phyloP scores from a whole-genome alignment of 306 rosid genomes.

The Vigna angularis region DNA sequence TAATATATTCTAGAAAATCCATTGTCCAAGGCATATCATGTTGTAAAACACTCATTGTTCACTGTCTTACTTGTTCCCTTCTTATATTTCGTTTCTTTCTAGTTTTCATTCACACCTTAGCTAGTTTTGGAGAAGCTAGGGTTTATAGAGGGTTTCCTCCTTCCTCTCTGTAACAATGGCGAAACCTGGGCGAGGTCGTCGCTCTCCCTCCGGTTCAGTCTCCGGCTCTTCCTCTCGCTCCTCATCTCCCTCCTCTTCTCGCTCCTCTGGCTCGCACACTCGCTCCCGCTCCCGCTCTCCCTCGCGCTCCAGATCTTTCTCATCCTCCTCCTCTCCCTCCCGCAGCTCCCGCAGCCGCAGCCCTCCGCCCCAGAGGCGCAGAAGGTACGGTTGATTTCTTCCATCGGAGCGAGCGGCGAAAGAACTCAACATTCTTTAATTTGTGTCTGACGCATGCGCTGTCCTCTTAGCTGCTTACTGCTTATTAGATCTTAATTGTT shows the following conservation, averaged over 20 bases:
- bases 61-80: neutral
- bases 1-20: neutral
- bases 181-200: constrained; percentile 92
- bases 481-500: neutral
- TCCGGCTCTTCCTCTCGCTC: constrained; percentile 85
- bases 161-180: constrained; percentile 65
- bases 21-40: neutral
- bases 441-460: neutral
- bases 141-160: constrained; percentile 74
- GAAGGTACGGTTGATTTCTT: constrained; percentile 50
- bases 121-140: constrained; percentile 43
- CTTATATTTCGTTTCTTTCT: neutral
- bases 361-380: constrained; percentile 69
- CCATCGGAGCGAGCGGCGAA: neutral
- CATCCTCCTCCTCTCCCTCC: constrained; percentile 81
- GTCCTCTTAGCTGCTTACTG: neutral
- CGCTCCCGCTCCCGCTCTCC: constrained; percentile 55
- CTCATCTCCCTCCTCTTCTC: constrained; percentile 62
- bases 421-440: neutral
- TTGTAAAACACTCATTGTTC: neutral
- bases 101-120: neutral
- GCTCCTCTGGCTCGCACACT: constrained; percentile 66
- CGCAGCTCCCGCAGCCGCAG: constrained; percentile 80
- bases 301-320: constrained; percentile 77
- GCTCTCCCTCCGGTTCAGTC: constrained; percentile 82